phyloP scores from a whole-genome alignment of 2,329 filamentous ascomycete species.

The Chaetoscypha palmicola region DNA sequence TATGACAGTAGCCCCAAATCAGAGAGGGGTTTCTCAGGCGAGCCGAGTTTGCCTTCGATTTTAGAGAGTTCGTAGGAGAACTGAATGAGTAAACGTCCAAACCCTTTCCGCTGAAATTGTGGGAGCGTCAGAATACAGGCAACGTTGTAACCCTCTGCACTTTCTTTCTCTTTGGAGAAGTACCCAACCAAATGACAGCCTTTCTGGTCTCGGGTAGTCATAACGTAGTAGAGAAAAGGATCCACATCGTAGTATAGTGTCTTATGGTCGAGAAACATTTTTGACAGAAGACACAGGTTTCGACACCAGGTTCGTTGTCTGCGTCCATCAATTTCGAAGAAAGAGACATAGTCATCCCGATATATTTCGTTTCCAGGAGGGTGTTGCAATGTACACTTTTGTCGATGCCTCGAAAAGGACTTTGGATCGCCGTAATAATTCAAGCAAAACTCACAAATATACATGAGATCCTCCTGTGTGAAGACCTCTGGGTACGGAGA shows the following conservation, averaged over 20 bases:
- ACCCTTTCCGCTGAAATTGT: slow-evolving; percentile 93
- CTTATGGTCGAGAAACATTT: slow-evolving; percentile 96
- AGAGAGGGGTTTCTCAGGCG: slow-evolving; percentile 91
- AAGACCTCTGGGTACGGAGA: slow-evolving; percentile 91
- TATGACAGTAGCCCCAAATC: slow-evolving; percentile 92
- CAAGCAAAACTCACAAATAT: slow-evolving; percentile 95
- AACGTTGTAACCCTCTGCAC: slow-evolving; percentile 92
- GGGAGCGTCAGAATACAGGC: slow-evolving; percentile 96
- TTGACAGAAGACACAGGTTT: slow-evolving; percentile 87
- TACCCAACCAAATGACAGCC: slow-evolving; percentile 98
- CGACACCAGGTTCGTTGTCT: slow-evolving; percentile 94
- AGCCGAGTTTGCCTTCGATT: slow-evolving; percentile 90
- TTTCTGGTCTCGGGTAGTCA: slow-evolving; percentile 82
- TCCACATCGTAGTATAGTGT: slow-evolving; percentile 99
- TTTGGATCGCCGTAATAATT: slow-evolving; percentile 80
- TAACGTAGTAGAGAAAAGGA: slow-evolving; percentile 96
- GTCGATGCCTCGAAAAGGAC: slow-evolving; percentile 76
- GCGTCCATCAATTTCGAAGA: slow-evolving; percentile 94
- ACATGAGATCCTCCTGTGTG: slow-evolving; percentile 81
- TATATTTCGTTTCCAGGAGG: slow-evolving; percentile 98
- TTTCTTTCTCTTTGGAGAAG: slow-evolving; percentile 98
- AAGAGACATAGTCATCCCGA: slow-evolving; percentile 85
- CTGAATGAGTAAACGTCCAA: slow-evolving; percentile 86
- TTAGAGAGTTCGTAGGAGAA: slow-evolving; percentile 97
- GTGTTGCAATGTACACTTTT: slow-evolving; percentile 85